A percentile compares a stretch with the other conserved stretches of the same genome.
Conservation (phyloP, 2,329 filamentous ascomycete species). For the Helotiales sp. region DNA sequence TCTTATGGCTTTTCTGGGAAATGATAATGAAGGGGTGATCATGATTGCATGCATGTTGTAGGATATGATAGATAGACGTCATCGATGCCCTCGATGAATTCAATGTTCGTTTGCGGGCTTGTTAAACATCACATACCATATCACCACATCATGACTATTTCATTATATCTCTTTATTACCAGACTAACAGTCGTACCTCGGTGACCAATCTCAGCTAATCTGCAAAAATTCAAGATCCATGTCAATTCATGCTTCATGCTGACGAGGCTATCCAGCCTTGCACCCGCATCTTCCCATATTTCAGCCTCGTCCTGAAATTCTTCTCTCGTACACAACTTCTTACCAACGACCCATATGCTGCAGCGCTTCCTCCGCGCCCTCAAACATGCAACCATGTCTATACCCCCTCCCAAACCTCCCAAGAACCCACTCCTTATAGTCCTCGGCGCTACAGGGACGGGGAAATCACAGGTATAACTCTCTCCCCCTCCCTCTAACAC, state of each 20-base stretch:
- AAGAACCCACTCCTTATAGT: slow-evolving; percentile 71
- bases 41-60: background rate
- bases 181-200: background rate
- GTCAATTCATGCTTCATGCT: no score
- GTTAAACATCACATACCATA: no score
- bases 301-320: background rate
- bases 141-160: no score
- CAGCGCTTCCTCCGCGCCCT: slow-evolving; percentile 7
- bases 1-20: background rate
- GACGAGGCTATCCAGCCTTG: background rate
- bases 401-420: slow-evolving; percentile 40
- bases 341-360: slow-evolving; percentile 18
- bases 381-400: slow-evolving; percentile 25
- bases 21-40: background rate
- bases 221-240: no score
- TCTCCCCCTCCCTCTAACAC: background rate
- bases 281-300: background rate
- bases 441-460: slow-evolving; percentile 87
- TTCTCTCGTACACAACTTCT: background rate
- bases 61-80: background rate
- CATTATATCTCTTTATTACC: no score
- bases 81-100: background rate
- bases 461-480: slow-evolving; percentile 75
- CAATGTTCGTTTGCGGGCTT: no score
- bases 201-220: no score